phyloP scores from a whole-genome alignment of 768 basidiomycete species.

The Tremella fuciformis region DNA sequence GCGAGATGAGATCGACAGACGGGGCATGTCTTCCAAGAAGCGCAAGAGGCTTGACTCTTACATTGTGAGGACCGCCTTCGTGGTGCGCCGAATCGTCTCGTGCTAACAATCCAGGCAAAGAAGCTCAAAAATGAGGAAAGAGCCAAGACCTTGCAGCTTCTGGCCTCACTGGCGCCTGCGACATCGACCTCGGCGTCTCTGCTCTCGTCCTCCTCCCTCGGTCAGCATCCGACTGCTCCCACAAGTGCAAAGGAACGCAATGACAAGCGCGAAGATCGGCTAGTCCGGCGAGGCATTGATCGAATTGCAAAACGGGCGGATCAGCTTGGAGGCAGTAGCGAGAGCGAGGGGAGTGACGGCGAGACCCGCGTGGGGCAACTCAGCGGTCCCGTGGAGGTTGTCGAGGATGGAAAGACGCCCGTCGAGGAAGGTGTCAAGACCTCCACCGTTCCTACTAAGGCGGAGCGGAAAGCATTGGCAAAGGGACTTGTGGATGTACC shows the following conservation, averaged over 20 bases:
- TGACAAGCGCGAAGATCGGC: slow-evolving; percentile 41
- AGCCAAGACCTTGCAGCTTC: slow-evolving; percentile 40
- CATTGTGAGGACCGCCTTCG: slow-evolving; percentile 61
- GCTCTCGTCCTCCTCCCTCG: slow-evolving; percentile 42
- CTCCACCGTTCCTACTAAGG: neutral
- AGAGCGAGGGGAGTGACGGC: slow-evolving; percentile 43
- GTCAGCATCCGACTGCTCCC: slow-evolving; percentile 45
- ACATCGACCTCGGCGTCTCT: slow-evolving; percentile 32
- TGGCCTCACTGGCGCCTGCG: slow-evolving; percentile 39
- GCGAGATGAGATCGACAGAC: slow-evolving; percentile 1
- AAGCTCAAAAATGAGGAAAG: slow-evolving; percentile 48
- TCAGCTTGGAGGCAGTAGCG: slow-evolving; percentile 15
- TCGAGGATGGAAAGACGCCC: slow-evolving; percentile 12
- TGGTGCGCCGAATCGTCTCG: neutral
- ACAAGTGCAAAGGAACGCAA: slow-evolving; percentile 40
- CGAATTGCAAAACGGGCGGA: slow-evolving; percentile 19
- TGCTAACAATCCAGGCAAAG: slow-evolving; percentile 35
- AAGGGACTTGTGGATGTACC: neutral
- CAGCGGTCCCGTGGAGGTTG: slow-evolving; percentile 31
- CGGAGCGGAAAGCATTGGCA: neutral
- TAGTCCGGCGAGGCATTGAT: slow-evolving; percentile 47
- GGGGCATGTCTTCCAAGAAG: slow-evolving; percentile 58
- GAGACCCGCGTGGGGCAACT: slow-evolving; percentile 37
- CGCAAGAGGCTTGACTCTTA: slow-evolving; percentile 87
- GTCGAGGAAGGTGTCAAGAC: neutral